phyloP scores from a whole-genome alignment of 352 stramenopile species.

The Globisporangium splendens region DNA sequence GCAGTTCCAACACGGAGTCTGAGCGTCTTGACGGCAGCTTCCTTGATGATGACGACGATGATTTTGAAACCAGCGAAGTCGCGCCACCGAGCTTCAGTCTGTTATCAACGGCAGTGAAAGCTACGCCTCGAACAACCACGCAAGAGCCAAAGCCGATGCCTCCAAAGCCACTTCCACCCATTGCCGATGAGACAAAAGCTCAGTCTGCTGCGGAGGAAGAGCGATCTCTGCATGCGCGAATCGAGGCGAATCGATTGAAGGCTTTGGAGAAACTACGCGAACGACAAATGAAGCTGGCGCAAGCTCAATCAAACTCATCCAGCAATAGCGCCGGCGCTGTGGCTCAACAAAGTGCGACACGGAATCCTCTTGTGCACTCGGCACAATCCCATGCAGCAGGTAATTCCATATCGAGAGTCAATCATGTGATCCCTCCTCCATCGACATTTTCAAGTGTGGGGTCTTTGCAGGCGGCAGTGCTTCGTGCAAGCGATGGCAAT shows the following conservation, averaged over 20 bases:
- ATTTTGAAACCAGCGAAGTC: constrained; percentile 8
- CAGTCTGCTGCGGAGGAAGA: constrained; percentile 9
- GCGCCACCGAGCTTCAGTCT: constrained; percentile 14
- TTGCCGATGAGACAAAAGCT: not conserved
- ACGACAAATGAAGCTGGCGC: constrained; percentile 23
- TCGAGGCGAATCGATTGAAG: constrained; percentile 64
- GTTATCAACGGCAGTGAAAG: not conserved
- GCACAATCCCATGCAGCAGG: not conserved
- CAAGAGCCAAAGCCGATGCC: not conserved
- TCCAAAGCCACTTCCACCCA: too few species aligned
- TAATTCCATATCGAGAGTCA: not conserved
- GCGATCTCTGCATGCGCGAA: constrained; percentile 34
- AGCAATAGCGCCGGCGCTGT: not conserved
- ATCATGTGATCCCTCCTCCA: not conserved
- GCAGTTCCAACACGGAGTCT: not conserved
- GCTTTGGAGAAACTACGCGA: constrained; percentile 57
- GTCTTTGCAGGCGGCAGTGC: not conserved
- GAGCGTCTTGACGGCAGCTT: not conserved
- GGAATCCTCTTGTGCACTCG: too few species aligned
- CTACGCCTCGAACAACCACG: not conserved
- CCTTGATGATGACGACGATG: constrained; percentile 7
- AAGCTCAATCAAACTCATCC: constrained; percentile 2
- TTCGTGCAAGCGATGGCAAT: not conserved
- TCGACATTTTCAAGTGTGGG: not conserved
- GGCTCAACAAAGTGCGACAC: too few species aligned